Evolutionary conservation across 2,329 filamentous ascomycete species (phyloP).

Genomic region (Penicillium sp.): DNA sequence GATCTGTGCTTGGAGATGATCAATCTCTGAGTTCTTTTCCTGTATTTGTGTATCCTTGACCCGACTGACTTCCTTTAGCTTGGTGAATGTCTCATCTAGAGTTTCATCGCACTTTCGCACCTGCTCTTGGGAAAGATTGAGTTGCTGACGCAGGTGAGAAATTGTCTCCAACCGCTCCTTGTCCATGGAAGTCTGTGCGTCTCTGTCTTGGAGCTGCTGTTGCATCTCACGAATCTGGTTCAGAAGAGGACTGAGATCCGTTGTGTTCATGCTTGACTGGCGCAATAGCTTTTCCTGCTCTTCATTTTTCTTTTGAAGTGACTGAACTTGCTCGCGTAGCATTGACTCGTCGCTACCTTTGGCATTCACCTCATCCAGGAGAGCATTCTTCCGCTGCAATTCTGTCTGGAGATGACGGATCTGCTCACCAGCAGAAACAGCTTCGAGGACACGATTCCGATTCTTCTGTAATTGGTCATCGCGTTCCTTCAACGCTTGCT

Average conservation of each 20-base stretch:
- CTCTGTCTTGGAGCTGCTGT: conserved; percentile 29
- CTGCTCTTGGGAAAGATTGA: conserved; percentile 34
- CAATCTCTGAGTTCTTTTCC: conserved; percentile 39
- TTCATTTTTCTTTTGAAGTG: conserved; percentile 29
- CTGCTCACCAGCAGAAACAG: conserved; percentile 38
- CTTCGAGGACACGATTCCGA: conserved; percentile 33
- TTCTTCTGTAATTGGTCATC: conserved; percentile 37
- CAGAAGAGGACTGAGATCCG: conserved; percentile 28
- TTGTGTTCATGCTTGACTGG: conserved; percentile 20
- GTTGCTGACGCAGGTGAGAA: conserved; percentile 32
- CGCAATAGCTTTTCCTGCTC: conserved; percentile 26
- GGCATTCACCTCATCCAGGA: conserved; percentile 29
- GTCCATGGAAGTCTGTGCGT: conserved; percentile 23
- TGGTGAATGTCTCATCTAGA: conserved; percentile 34
- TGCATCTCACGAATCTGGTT: conserved; percentile 35
- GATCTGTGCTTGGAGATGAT: conserved; percentile 35
- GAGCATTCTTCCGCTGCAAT: conserved; percentile 32
- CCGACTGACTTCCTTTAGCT: conserved; percentile 33
- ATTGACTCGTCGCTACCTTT: conserved; percentile 23
- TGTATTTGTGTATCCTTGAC: conserved; percentile 35
- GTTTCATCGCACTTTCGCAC: conserved; percentile 35
- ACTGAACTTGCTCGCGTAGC: conserved; percentile 32
- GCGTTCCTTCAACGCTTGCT: conserved; percentile 31
- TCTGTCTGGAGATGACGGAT: conserved; percentile 40
- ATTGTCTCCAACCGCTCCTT: conserved; percentile 34